Conservation (phyloP, 2,329 filamentous ascomycete species). For the Bipolaris cookei region DNA sequence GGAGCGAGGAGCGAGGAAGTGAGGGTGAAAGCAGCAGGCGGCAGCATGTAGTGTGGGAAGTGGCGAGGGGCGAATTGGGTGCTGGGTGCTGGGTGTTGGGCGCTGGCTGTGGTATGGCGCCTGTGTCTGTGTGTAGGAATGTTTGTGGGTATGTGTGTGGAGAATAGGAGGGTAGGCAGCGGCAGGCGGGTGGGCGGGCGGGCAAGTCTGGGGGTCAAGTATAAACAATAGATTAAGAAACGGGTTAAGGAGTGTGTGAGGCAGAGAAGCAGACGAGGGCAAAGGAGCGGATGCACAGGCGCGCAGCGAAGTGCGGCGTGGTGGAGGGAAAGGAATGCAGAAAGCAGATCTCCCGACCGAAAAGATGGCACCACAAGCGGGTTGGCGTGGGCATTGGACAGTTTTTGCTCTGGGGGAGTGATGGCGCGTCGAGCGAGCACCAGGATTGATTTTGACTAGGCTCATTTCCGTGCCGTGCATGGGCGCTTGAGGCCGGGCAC, state of each 20-base stretch:
- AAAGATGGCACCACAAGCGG: constrained; percentile 25
- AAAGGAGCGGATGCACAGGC: constrained; percentile 32
- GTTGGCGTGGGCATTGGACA: constrained; percentile 20
- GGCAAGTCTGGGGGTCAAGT: constrained; percentile 23
- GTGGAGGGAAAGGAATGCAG: constrained; percentile 27
- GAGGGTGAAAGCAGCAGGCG: constrained; percentile 23
- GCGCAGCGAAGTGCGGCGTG: constrained; percentile 33
- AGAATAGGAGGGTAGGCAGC: not conserved
- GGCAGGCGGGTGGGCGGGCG: not conserved
- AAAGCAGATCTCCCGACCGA: constrained; percentile 31
- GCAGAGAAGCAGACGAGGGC: constrained; percentile 21
- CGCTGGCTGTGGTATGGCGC: no score
- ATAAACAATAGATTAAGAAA: constrained; percentile 27
- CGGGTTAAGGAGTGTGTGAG: constrained; percentile 34
- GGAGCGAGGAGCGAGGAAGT: constrained; percentile 8
- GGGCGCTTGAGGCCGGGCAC: constrained; percentile 21
- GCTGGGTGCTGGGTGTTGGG: no score
- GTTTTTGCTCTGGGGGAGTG: constrained; percentile 25
- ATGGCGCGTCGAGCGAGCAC: constrained; percentile 25
- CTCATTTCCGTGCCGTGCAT: constrained; percentile 35
- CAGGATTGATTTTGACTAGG: constrained; percentile 31
- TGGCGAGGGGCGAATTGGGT: no score
- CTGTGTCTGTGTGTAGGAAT: no score
- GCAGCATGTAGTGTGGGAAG: constrained; percentile 35
- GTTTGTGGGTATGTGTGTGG: no score